Evolutionary conservation across 2,329 filamentous ascomycete species (phyloP).

Genomic region (Apiospora hydei): DNA sequence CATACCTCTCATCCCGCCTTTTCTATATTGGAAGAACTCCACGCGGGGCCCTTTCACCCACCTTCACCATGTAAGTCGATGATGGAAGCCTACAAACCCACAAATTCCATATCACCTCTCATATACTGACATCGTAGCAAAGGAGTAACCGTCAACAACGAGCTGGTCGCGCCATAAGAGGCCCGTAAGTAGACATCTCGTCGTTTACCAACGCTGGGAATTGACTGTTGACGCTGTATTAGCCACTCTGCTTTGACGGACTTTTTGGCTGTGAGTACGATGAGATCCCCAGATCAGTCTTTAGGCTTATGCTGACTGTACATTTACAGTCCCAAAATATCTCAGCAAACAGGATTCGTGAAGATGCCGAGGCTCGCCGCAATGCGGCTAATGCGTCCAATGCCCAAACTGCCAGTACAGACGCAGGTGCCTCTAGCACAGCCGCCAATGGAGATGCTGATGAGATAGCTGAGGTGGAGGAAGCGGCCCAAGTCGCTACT

Average conservation of each 20-base stretch:
- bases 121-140: slow-evolving; percentile 24
- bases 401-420: background rate
- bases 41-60: background rate
- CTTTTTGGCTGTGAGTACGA: slow-evolving; percentile 35
- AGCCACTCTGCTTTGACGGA: slow-evolving; percentile 41
- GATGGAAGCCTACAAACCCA: background rate
- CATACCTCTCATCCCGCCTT: background rate
- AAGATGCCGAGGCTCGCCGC: slow-evolving; percentile 34
- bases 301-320: background rate
- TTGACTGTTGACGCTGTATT: background rate
- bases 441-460: slow-evolving; percentile 21
- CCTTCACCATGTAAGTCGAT: slow-evolving; percentile 25
- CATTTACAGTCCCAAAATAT: slow-evolving; percentile 37
- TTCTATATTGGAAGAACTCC: background rate
- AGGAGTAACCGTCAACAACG: slow-evolving; percentile 32
- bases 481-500: slow-evolving; percentile 26
- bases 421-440: background rate
- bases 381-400: slow-evolving; percentile 27
- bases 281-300: background rate
- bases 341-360: slow-evolving; percentile 36
- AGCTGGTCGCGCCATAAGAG: slow-evolving; percentile 34
- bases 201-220: background rate
- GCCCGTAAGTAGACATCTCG: slow-evolving; percentile 32
- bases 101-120: background rate
- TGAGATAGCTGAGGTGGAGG: slow-evolving; percentile 26